Evolutionary conservation across 1,284 basidiomycete species (phyloP), one percentile per base, ranked within the genome.

Genomic region (Cryptococcus sp.): DNA sequence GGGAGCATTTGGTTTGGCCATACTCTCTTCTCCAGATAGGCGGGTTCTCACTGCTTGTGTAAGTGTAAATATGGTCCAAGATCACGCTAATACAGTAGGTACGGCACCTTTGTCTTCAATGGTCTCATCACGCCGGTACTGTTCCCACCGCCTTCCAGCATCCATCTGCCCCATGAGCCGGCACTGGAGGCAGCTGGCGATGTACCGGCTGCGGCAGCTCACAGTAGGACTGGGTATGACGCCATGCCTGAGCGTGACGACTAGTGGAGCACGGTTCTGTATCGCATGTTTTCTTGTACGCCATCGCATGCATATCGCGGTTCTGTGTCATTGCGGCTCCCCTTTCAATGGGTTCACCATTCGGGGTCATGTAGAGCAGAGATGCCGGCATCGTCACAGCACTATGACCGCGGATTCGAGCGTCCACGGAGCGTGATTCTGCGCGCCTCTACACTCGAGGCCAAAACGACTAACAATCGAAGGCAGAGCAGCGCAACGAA

Each of bases 31-130:
- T 98, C 19, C 96, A 99, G 77, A 84, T 97, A 47, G 68, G 86
- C 15, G 96, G 96, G 2, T 99, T 99, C 77, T 85, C 83, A 10
- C 79, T 98, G 54, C 84, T 99, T 61, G 94, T 98, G 84, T 93
- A 49, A 68, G 72, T 70, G 31, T 13, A 0, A 3, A 13, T 22
- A 13, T 16, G 17, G 5, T 27, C 20, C 25, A 20, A 20, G 48
- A 23, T 47, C 27, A 39, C 25, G 20, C 44, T 59, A 48, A 62
- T 10, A 20, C 23, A 35, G 10, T 47, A 75, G 75, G 3, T 80
- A 78, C 63, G 76, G 76, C 44, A 80, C 79, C 10, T 79, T 80
- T 47, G 69, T 91, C 83, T 75, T 91, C 87, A 61, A 93, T 82
- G 73, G 78, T 25, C 75, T 92, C 84, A 61, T 93, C 85, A 50